Evolutionary conservation across 169 alveolate genomes (phyloP).

Genomic region (Eimeria tenella): DNA sequence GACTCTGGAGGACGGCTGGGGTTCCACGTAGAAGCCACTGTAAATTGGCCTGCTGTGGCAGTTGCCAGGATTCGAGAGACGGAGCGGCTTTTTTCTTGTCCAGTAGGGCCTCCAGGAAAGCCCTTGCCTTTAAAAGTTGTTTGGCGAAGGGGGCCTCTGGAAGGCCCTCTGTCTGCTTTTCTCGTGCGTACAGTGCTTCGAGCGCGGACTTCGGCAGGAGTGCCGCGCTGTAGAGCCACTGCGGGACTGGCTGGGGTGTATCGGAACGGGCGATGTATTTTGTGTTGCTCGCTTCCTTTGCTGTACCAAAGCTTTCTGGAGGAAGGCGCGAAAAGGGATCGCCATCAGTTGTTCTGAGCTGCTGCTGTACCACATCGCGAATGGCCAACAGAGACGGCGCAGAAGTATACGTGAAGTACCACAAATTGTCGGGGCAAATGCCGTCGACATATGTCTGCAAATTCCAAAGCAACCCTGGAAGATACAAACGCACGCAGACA

Average conservation of each 20-base stretch:
- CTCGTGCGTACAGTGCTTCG: not conserved
- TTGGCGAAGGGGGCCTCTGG: not conserved
- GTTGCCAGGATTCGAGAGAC: no score
- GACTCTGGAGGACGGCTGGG: not conserved
- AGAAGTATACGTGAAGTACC: slow-evolving; percentile 23
- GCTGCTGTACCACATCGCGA: slow-evolving; percentile 19
- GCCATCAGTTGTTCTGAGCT: not conserved
- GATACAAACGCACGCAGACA: not conserved
- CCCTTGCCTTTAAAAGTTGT: not conserved
- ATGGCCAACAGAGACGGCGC: slow-evolving; percentile 55
- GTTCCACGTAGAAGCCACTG: not conserved
- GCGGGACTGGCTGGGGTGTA: not conserved
- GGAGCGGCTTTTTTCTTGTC: no score
- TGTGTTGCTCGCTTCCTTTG: not conserved
- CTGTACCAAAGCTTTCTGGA: not conserved
- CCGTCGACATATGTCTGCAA: slow-evolving; percentile 67
- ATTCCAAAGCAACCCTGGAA: slow-evolving; percentile 72
- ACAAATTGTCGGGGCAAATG: slow-evolving; percentile 48
- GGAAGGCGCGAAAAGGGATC: no score
- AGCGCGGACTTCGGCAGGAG: not conserved
- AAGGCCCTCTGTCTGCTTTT: not conserved
- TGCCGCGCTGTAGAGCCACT: slow-evolving; percentile 35
- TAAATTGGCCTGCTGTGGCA: no score
- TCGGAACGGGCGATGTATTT: not conserved
- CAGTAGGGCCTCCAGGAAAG: not conserved